Evolutionary conservation across 371 early-diverging fungal genomes (phyloP), one percentile per base, ranked within the genome.

Genomic region (Mortierella sp.): DNA sequence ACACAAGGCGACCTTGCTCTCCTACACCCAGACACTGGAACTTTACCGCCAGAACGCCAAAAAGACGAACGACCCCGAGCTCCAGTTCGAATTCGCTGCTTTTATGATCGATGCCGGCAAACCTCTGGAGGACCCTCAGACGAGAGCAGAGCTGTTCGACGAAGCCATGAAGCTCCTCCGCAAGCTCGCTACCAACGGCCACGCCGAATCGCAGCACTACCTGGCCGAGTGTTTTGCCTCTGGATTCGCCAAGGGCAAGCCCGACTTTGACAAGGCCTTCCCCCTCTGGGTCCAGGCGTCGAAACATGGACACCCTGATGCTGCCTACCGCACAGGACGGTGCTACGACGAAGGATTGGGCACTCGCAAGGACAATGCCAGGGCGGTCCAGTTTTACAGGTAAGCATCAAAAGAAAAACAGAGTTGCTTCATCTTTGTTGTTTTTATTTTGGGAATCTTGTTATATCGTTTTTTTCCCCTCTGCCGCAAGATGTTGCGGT

Each of bases 61-160:
- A 88, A 93, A 94, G 88, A 94, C 95, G 44, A 94, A 94, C 61
- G 96, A 94, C 74, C 96, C 96, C 2, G 93, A 92, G 61, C 91
- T 95, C 51, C 96, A 95, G 83, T 92, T 95, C 69, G 95, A 95
- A 80, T 96, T 97, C 88, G 96, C 95, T n/a, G 93, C 92, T 19
- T 94, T 93, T 54, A 92, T 95, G 91, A 92, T 95, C 0, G 92
- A 92, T 72, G 91, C 93, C 34, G 93, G 93, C 72, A 92, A 93
- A 53, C 87, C 92, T 4, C 87, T 93, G 70, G 88, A 87, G 72
- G 81, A 87, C 14, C 91, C 90, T 13, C 79, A 80, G 34, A 88
- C 91, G 54, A 89, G 92, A 31, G 89, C 91, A 79, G 93, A 93
- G 76, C 90, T 93, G 73, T 87, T 92, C 61, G 90, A 88, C 53